Base-by-base conservation (phyloP, 2,329 filamentous ascomycete species). In the Colletotrichum sp. region DNA sequence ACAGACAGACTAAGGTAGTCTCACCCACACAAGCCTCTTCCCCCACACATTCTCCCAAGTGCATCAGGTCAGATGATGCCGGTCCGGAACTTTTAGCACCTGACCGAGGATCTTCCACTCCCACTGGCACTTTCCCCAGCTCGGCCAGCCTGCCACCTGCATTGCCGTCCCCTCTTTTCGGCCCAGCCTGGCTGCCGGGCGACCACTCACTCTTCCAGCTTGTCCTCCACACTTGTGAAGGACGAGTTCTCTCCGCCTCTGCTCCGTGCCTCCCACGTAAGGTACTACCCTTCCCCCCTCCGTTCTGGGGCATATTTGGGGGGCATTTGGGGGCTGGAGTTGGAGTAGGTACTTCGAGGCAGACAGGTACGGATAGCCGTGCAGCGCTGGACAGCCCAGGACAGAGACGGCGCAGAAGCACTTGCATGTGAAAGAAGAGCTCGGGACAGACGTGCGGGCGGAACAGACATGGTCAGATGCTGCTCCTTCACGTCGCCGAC, bases 111-210 rank as follows among this genome's bases (percentile, higher is more conserved):
- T 74, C 74, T 76, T 21, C 63, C 34, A 72, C 63, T 57, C 52
- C 26, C 34, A 39, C 44, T 49, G 44, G n/a, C 44, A 21, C 62
- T 69, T 71, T 32, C 68, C 68, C 68, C 60, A 75, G 72, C 26
- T 26, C 60, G 72, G 72, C 60, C 66, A 71, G 16, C 44, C 44
- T 49, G 44, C n/a, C 44, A 49, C 32, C 24, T 39, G 63, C 72
- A 72, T 57, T 69, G 64, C 73, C 73, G 70, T 76, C 73, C 64
- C 70, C 70, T 69, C 70, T 76, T 73, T 76, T 69, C 55, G 70
- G 32, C 44, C 36, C 57, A 67, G 60, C 49, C 30, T 68, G n/a
- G 65, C 65, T 68, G 66, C 55, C 32, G 69, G 72, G 63, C 63
- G 72, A 75, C 72, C 63, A 72, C 52, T 32, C 36, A 21, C 30